Conservation (phyloP, 2,329 filamentous ascomycete species). For the Xylaria sp. region DNA sequence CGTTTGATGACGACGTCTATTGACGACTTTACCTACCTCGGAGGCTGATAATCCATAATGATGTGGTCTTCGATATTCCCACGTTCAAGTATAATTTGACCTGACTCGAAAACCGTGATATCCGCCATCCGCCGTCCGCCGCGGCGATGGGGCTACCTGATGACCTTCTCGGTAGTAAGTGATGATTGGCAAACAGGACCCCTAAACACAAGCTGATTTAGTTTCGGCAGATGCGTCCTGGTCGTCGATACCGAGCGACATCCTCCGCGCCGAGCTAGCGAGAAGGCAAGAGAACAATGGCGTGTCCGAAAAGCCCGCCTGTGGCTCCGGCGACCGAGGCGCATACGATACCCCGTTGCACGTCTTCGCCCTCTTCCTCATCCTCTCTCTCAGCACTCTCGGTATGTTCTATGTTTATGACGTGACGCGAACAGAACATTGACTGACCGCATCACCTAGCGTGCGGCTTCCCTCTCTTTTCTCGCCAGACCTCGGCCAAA, state of each 20-base stretch:
- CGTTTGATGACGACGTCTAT: background rate
- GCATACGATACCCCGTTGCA: slow-evolving; percentile 75
- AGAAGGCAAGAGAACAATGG: slow-evolving; percentile 55
- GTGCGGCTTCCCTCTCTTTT: slow-evolving; percentile 74
- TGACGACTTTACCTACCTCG: background rate
- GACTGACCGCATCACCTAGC: slow-evolving; percentile 53
- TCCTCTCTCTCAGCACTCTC: slow-evolving; percentile 69
- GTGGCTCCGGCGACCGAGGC: slow-evolving; percentile 63
- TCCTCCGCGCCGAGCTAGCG: slow-evolving; percentile 64
- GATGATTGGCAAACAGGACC: background rate
- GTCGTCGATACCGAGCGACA: slow-evolving; percentile 63
- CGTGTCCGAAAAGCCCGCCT: slow-evolving; percentile 58
- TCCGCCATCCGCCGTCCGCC: background rate
- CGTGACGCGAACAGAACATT: background rate
- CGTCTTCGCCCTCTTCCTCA: slow-evolving; percentile 74
- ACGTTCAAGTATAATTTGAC: slow-evolving; percentile 2
- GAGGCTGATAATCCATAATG: slow-evolving; percentile 5
- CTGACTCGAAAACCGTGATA: background rate
- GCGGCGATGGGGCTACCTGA: slow-evolving; percentile 25
- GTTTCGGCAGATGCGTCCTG: slow-evolving; percentile 52
- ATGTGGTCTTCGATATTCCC: slow-evolving; percentile 20
- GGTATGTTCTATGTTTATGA: slow-evolving; percentile 53
- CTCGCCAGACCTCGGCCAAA: slow-evolving; percentile 64
- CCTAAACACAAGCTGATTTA: slow-evolving; percentile 9
- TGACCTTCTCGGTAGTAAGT: slow-evolving; percentile 27